Evolutionary conservation across 495 filamentous ascomycete species (phyloP).

Genomic region (Mycothermus thermophilus): DNA sequence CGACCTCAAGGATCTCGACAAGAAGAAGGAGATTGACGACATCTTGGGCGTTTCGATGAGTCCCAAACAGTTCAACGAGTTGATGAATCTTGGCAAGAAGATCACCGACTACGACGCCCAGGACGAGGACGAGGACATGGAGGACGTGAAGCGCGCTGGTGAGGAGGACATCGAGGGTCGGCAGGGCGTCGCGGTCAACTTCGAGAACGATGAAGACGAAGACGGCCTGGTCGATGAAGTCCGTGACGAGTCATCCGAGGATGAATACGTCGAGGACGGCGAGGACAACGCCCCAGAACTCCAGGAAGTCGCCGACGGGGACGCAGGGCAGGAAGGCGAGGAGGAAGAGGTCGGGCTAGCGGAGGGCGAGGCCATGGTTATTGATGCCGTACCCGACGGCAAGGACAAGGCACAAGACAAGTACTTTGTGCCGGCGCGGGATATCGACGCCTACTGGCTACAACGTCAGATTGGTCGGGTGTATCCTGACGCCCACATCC

Average conservation of each 20-base stretch:
- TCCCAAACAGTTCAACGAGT: slow-evolving; percentile 89
- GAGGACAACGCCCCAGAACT: slow-evolving; percentile 47
- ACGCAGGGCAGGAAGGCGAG: slow-evolving; percentile 35
- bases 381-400: slow-evolving; percentile 45
- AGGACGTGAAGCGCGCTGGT: slow-evolving; percentile 47
- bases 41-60: slow-evolving; percentile 68
- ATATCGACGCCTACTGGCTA: slow-evolving; percentile 96
- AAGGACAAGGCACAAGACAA: slow-evolving; percentile 38
- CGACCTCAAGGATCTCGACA: slow-evolving; percentile 92
- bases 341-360: slow-evolving; percentile 37
- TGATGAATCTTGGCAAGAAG: slow-evolving; percentile 95
- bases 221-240: slow-evolving; percentile 69
- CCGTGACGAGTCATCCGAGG: slow-evolving; percentile 74
- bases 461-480: slow-evolving; percentile 80
- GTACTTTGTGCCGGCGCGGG: slow-evolving; percentile 56
- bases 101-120: slow-evolving; percentile 98
- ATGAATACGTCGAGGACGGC: slow-evolving; percentile 50
- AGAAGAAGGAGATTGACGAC: slow-evolving; percentile 95
- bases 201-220: slow-evolving; percentile 85
- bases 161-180: slow-evolving; percentile 82
- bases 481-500: slow-evolving; percentile 78
- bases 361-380: slow-evolving; percentile 62
- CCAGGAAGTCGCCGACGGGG: slow-evolving; percentile 42
- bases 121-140: slow-evolving; percentile 89
- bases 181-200: slow-evolving; percentile 94